Base-by-base conservation (phyloP, 768 basidiomycete species). In the Termitomyces sp. region DNA sequence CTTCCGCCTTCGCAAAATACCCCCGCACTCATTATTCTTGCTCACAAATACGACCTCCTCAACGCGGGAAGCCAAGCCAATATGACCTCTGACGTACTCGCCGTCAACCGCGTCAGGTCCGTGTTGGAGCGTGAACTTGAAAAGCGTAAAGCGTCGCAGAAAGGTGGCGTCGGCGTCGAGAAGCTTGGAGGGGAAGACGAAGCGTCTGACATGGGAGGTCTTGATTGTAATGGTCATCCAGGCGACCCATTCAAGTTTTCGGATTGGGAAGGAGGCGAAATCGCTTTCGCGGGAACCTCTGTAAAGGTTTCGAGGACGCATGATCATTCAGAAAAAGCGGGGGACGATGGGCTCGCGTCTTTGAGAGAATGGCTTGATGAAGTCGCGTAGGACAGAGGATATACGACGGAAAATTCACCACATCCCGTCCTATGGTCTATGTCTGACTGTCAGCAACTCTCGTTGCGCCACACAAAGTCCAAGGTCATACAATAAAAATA, bases 231-330 rank as follows among this genome's bases (percentile, higher is more conserved):
- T 54, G 81, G 80, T 24, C 70, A 73, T 32, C 74, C 75, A 27
- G 79, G 77, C 14, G 79, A 78, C 0, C 60, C 72, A 20, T 94
- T 94, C 76, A 85, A 76, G 62, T 93, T 93, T 64, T 78, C 77
- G 3, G 84, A 87, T 43, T 94, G 91, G 91, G 91, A 92, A 63
- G 92, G 90, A 2, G 91, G 92, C 8, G 85, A 90, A n/a, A 74
- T 92, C 20, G 67, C 74, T 1, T 88, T 92, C 63, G 59, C 86
- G 34, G 87, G 82, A 27, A 86, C 83, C 0, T 87, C 79, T 57
- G 76, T 80, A 27, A 65, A 68, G 42, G 56, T 68, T 24, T 62
- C 57, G 27, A 65, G 60, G 46, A 12, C 43, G 4, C 49, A 59
- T n/a, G 56, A 68, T 37, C 68, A 67, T 10, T 74, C 74, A 12